phyloP scores from a whole-genome alignment of 148 eudicot genomes.

The Suaeda aralocaspica region DNA sequence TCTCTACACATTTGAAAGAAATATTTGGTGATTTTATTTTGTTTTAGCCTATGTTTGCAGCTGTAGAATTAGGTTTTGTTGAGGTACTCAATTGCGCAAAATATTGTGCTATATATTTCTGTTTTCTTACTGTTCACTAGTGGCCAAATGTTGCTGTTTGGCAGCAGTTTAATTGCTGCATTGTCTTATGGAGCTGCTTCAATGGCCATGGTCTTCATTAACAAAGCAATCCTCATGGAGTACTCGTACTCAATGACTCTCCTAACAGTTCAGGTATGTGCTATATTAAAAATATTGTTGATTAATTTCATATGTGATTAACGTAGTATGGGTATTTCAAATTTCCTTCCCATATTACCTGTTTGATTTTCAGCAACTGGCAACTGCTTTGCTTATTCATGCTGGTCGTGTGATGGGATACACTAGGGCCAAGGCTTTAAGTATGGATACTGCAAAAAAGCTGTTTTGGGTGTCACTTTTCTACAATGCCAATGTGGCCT shows the following conservation, averaged over 20 bases:
- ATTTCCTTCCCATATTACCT: too few species aligned
- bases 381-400: constrained; percentile 77
- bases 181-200: constrained; percentile 88
- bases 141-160: not conserved
- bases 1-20: too few species aligned
- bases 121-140: not conserved
- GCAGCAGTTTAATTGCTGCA: constrained; percentile 69
- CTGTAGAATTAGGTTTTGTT: not conserved
- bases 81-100: not conserved
- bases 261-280: constrained; percentile 72
- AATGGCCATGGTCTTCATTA: constrained; percentile 98
- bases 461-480: constrained; percentile 85
- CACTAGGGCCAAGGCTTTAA: constrained; percentile 68
- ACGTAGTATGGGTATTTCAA: too few species aligned
- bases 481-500: constrained; percentile 96
- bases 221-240: constrained; percentile 90
- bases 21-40: too few species aligned
- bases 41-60: too few species aligned
- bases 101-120: not conserved
- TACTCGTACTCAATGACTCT: constrained; percentile 87
- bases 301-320: too few species aligned
- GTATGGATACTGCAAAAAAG: constrained; percentile 72
- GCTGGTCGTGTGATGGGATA: constrained; percentile 66
- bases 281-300: too few species aligned
- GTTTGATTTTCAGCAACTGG: constrained; percentile 57